Evolutionary conservation across 345 rosid species (phyloP), one percentile per base, ranked within the genome.

Genomic region (Microthlaspi erraticum): DNA sequence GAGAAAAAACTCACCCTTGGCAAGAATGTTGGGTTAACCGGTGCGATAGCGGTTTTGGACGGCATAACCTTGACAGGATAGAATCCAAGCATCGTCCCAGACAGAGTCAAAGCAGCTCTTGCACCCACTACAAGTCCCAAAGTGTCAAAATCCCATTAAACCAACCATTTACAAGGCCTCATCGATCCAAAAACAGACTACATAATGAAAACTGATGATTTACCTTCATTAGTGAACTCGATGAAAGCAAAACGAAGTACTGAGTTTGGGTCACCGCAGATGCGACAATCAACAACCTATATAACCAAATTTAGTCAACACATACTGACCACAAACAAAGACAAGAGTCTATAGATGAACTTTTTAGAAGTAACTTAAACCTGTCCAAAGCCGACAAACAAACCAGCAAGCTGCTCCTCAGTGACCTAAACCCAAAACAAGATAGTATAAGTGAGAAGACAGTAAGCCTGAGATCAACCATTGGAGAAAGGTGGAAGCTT

Each of bases 201-300:
- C 53, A 32, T 42, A 20, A 42, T 7, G 66, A 38, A 56, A 45
- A n/a, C 49, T 26, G 55, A 48, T 14, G 17, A 32, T 81, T 90
- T 81, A 92, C 98, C 98, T 82, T 90, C 91, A 64, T 92, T 88
- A 20, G 92, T 90, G 82, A 92, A 92, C 88, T 90, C 98, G 39
- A 92, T 78, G 76, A 92, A 92, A 70, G 98, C 98, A 82, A 92
- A 92, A n/a, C 95, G 92, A 60, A 92, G 94, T 13, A 92, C 90
- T 67, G 96, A 92, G 60, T 90, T 92, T 7, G 98, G 92, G 76
- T 92, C 98, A 56, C 98, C 98, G 38, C 98, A 92, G 29, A 92
- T 92, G 29, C 98, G 98, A 66, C 96, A 89, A 66, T 92, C 96
- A 72, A 92, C 93, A 66, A 92, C 96, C 98, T 76, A 43, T 37